A percentile compares a stretch with the other conserved stretches of the same genome.
These are phyloP conservation scores for Ceratobasidium sp. DNA, from an alignment of 1,284 basidiomycete species.

Conservation along the genomic window DNA sequence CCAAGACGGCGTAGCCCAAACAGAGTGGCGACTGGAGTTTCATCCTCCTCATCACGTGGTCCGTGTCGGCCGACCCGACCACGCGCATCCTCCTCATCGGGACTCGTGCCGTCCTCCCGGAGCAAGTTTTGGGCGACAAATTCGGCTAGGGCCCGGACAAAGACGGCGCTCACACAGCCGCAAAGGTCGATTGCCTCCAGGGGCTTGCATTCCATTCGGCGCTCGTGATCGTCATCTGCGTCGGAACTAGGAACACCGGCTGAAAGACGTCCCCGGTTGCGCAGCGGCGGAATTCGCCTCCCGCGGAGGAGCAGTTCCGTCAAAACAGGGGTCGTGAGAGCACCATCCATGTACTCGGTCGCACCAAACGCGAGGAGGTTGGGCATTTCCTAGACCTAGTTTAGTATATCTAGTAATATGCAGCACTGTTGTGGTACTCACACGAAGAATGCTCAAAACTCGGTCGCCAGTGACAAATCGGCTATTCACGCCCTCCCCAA, in stretches of 20 bases:
- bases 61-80: constrained; percentile 38
- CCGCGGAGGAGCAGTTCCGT: constrained; percentile 89
- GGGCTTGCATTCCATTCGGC: constrained; percentile 77
- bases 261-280: constrained; percentile 67
- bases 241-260: constrained; percentile 64
- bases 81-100: constrained; percentile 38
- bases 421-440: constrained; percentile 49
- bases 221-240: constrained; percentile 67
- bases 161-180: constrained; percentile 90
- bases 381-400: constrained; percentile 72
- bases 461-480: constrained; percentile 93
- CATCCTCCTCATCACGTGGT: constrained; percentile 47
- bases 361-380: constrained; percentile 84
- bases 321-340: constrained; percentile 79
- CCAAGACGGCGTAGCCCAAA: constrained; percentile 84
- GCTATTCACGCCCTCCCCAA: constrained; percentile 86
- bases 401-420: constrained; percentile 7
- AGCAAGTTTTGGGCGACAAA: constrained; percentile 64
- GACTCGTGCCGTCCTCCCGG: constrained; percentile 21
- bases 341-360: constrained; percentile 97
- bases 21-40: constrained; percentile 56
- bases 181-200: constrained; percentile 92
- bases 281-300: constrained; percentile 56
- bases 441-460: constrained; percentile 82
- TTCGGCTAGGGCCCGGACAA: constrained; percentile 81